Conservation (phyloP, 2,329 filamentous ascomycete species). For the Fusarium longipes region DNA sequence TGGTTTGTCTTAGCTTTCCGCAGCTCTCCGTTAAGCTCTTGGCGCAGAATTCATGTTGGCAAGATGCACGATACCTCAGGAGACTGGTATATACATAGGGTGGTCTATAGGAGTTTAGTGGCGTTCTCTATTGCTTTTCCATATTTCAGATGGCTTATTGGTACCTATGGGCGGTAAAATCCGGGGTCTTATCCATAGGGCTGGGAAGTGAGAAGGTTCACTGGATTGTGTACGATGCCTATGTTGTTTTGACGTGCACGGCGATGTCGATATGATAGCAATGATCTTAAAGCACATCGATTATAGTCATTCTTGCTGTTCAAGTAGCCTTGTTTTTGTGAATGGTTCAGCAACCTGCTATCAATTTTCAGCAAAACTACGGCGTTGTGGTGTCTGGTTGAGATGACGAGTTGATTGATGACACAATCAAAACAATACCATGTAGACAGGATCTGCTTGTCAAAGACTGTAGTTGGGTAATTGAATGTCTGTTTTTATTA, state of each 20-base stretch:
- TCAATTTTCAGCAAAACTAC: neutral
- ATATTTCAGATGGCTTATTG: slow-evolving; percentile 28
- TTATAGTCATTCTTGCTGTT: neutral
- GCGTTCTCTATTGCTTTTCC: slow-evolving; percentile 22
- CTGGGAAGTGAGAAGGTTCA: slow-evolving; percentile 20
- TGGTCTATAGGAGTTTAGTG: slow-evolving; percentile 44
- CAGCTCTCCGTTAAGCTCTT: slow-evolving; percentile 38
- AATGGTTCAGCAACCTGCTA: neutral
- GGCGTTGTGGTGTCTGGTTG: neutral
- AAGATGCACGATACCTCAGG: slow-evolving; percentile 45
- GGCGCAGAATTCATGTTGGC: neutral
- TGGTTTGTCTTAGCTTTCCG: slow-evolving; percentile 20
- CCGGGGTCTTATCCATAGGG: slow-evolving; percentile 19
- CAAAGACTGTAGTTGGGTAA: neutral
- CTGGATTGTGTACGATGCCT: slow-evolving; percentile 38
- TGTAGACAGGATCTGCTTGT: neutral
- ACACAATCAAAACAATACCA: neutral
- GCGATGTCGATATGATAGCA: slow-evolving; percentile 49
- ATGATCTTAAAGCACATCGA: slow-evolving; percentile 37
- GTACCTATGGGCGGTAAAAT: slow-evolving; percentile 26
- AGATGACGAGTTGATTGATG: neutral
- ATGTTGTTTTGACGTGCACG: slow-evolving; percentile 44
- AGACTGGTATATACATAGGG: slow-evolving; percentile 35
- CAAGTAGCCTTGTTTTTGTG: neutral
- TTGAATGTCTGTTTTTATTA: neutral